Percentiles rank a stretch among this genome's conserved stretches.
phyloP scores from a whole-genome alignment of 78 protist species.

The Pigoraptor vietnamica region DNA sequence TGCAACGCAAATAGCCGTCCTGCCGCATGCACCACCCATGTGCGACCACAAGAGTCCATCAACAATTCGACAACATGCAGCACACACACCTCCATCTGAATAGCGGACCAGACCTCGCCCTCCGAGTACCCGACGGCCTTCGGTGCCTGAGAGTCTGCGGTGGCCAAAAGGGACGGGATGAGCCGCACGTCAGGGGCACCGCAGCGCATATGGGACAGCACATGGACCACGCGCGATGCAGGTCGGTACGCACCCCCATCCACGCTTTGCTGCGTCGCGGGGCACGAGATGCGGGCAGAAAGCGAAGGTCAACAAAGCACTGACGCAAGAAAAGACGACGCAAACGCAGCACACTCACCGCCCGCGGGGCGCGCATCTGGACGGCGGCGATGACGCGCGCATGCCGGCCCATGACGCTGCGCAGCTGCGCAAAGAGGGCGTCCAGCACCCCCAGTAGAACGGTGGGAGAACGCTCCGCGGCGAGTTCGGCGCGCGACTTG shows the following conservation, averaged over 20 bases:
- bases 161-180: background rate
- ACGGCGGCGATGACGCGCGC: background rate
- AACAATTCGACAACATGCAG: too few species aligned
- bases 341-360: background rate
- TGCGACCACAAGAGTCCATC: too few species aligned
- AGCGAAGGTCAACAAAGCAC: too few species aligned
- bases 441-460: background rate
- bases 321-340: too few species aligned
- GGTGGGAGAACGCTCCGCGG: background rate
- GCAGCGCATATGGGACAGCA: too few species aligned
- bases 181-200: too few species aligned
- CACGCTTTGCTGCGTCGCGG: too few species aligned
- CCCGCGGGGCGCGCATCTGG: background rate
- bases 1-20: background rate
- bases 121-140: background rate
- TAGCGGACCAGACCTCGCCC: background rate
- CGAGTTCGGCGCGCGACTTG: background rate
- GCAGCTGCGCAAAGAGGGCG: background rate
- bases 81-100: background rate
- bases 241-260: too few species aligned
- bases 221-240: too few species aligned
- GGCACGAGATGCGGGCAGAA: too few species aligned
- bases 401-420: background rate
- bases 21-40: too few species aligned
- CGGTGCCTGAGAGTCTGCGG: background rate